Conservation (phyloP, 2,329 filamentous ascomycete species). For the Diplodia sapinea region DNA sequence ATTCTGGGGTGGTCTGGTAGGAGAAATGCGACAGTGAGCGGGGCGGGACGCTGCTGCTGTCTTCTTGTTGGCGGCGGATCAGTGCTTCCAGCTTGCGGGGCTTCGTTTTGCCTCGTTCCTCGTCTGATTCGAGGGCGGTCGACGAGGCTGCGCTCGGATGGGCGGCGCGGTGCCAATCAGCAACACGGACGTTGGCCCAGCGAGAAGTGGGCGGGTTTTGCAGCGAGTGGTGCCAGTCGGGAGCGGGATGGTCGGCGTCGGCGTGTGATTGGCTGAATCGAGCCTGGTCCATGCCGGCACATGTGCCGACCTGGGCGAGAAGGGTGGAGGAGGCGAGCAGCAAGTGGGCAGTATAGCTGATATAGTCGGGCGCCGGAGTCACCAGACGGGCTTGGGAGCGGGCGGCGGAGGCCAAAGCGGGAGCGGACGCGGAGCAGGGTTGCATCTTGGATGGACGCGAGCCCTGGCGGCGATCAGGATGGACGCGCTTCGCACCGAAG, state of each 20-base stretch:
- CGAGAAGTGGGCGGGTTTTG: slow-evolving; percentile 15
- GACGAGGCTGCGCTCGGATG: too few species aligned
- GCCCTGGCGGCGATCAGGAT: slow-evolving; percentile 28
- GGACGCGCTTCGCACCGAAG: slow-evolving; percentile 17
- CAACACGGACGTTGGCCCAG: slow-evolving; percentile 16
- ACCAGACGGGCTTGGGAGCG: slow-evolving; percentile 6
- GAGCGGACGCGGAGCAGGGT: slow-evolving; percentile 29
- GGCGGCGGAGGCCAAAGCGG: slow-evolving; percentile 8
- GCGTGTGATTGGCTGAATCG: slow-evolving; percentile 17
- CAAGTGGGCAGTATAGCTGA: slow-evolving; percentile 31
- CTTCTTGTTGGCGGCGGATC: slow-evolving; percentile 6
- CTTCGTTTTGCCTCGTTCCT: not conserved
- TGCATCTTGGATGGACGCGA: slow-evolving; percentile 23
- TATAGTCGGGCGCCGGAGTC: slow-evolving; percentile 25
- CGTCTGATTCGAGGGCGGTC: not conserved
- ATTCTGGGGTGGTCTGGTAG: not conserved
- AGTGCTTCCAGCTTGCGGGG: slow-evolving; percentile 14
- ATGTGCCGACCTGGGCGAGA: slow-evolving; percentile 27
- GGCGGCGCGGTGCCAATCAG: slow-evolving; percentile 21
- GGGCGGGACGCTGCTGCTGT: slow-evolving; percentile 1
- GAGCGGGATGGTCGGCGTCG: not conserved
- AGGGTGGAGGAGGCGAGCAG: slow-evolving; percentile 28
- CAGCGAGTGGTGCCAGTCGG: slow-evolving; percentile 11
- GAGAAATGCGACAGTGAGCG: not conserved
- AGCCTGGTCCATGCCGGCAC: slow-evolving; percentile 28